These are phyloP conservation scores for Microcyclospora pomicola DNA, from an alignment of 2,329 filamentous ascomycete species.

Conservation along the genomic window DNA sequence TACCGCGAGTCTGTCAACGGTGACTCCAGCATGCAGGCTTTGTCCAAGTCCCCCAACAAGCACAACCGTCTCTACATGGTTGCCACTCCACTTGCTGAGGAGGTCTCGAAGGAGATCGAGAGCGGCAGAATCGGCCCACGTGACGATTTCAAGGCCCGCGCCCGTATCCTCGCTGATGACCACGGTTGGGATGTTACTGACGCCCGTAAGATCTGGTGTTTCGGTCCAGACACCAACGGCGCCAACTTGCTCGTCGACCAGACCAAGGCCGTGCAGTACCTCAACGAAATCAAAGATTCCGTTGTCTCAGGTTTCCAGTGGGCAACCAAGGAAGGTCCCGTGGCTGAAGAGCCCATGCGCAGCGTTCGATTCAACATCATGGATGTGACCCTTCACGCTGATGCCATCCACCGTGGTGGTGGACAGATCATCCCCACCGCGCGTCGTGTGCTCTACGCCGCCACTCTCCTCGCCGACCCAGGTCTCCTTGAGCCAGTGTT, in stretches of 20 bases:
- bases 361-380: conserved; percentile 96
- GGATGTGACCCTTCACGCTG: conserved; percentile 98
- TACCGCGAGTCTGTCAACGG: conserved; percentile 90
- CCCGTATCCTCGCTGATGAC: conserved; percentile 89
- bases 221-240: conserved; percentile 93
- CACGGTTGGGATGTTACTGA: conserved; percentile 99
- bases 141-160: conserved; percentile 98
- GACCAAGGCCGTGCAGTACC: conserved; percentile 99
- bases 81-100: conserved; percentile 82
- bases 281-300: conserved; percentile 99
- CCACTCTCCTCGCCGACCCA: conserved; percentile 79
- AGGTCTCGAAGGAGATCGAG: conserved; percentile 84
- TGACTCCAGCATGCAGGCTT: conserved; percentile 83
- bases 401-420: conserved; percentile 99
- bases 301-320: conserved; percentile 99
- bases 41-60: conserved; percentile 99
- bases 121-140: conserved; percentile 78
- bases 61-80: conserved; percentile 99
- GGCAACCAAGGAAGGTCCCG: conserved; percentile 92
- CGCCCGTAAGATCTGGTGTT: conserved; percentile 99
- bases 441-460: conserved; percentile 92
- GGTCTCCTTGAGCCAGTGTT: conserved; percentile 93
- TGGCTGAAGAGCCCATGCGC: conserved; percentile 98
- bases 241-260: conserved; percentile 98
- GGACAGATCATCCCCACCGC: conserved; percentile 97